A percentile compares a stretch with the other conserved stretches of the same genome.
These are phyloP conservation scores for Trypanosoma scelopori DNA, from an alignment of 208 protist genomes.

Conservation along the genomic window DNA sequence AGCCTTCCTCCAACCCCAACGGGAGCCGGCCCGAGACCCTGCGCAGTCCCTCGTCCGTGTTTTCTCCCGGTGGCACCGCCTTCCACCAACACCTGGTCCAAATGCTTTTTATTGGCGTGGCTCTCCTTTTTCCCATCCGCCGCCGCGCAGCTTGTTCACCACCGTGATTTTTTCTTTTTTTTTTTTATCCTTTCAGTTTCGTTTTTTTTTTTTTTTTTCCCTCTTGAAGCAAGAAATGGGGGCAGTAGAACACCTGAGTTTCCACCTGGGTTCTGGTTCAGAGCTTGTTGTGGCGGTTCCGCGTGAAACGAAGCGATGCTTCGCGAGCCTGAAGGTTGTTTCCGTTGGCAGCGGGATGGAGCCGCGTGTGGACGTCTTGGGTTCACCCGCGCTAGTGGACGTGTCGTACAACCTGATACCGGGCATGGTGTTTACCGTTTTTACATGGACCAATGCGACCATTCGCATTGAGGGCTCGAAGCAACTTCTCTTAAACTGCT, in stretches of 20 bases:
- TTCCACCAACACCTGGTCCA: too few relatives aligned
- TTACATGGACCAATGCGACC: conserved; percentile 60
- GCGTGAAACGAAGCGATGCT: conserved; percentile 42
- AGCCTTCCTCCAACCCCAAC: too few relatives aligned
- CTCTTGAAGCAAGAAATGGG: conserved; percentile 15
- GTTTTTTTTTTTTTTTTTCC: conserved; percentile 20
- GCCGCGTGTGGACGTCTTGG: conserved; percentile 69
- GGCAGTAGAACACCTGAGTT: conserved; percentile 8
- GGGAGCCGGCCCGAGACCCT: too few relatives aligned
- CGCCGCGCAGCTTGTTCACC: conserved; percentile 18
- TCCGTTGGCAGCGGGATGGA: conserved; percentile 40
- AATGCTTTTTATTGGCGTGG: too few relatives aligned
- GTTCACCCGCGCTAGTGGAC: conserved; percentile 58
- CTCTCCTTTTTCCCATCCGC: not conserved
- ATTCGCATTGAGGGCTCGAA: conserved; percentile 65
- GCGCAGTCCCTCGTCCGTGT: too few relatives aligned
- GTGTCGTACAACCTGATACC: conserved; percentile 73
- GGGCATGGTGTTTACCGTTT: conserved; percentile 44
- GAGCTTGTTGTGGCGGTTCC: conserved; percentile 68
- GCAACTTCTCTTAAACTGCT: conserved; percentile 58
- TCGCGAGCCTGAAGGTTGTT: conserved; percentile 49
- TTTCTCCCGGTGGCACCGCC: too few relatives aligned
- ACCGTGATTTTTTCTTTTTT: conserved; percentile 19
- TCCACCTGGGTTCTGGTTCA: conserved; percentile 39
- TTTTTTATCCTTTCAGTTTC: conserved; percentile 2